Percentiles rank a stretch among this genome's conserved stretches.
phyloP scores from a whole-genome alignment of 2,329 filamentous ascomycete species.

The Arthrobotrys musiformis region DNA sequence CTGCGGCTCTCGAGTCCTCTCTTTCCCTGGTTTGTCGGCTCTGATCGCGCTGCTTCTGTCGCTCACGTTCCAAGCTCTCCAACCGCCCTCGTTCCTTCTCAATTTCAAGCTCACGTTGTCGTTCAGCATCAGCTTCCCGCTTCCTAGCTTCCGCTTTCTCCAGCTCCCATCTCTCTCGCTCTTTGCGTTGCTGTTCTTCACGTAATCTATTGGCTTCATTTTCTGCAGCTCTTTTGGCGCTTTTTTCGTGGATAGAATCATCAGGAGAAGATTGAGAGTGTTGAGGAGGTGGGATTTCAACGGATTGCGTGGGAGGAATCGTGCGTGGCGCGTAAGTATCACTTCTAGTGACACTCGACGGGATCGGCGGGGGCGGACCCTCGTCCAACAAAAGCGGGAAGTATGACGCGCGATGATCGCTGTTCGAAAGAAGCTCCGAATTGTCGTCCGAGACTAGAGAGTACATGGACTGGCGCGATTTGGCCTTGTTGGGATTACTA shows the following conservation, averaged over 20 bases:
- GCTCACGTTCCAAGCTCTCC: slow-evolving; percentile 56
- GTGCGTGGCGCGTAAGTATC: slow-evolving; percentile 47
- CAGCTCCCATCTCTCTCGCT: slow-evolving; percentile 67
- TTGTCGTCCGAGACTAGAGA: slow-evolving; percentile 48
- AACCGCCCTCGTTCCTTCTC: slow-evolving; percentile 67
- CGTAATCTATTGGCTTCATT: slow-evolving; percentile 50
- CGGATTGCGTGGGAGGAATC: slow-evolving; percentile 49
- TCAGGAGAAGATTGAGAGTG: slow-evolving; percentile 28
- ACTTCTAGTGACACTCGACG: slow-evolving; percentile 31
- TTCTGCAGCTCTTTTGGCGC: slow-evolving; percentile 50
- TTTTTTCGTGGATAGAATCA: slow-evolving; percentile 47
- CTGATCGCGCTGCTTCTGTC: slow-evolving; percentile 61
- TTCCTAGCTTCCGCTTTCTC: slow-evolving; percentile 73
- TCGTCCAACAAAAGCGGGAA: slow-evolving; percentile 50
- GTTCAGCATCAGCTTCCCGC: slow-evolving; percentile 69
- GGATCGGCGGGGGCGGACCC: slow-evolving; percentile 52
- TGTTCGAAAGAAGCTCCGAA: slow-evolving; percentile 43
- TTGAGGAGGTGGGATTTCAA: slow-evolving; percentile 49
- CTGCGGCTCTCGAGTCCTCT: slow-evolving; percentile 57
- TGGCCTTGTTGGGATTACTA: slow-evolving; percentile 50
- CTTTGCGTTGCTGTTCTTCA: slow-evolving; percentile 46
- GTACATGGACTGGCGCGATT: slow-evolving; percentile 53
- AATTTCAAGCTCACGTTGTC: slow-evolving; percentile 57
- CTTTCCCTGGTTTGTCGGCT: slow-evolving; percentile 64
- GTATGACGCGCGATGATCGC: slow-evolving; percentile 42